Base-by-base conservation (phyloP, 371 early-diverging fungal species). In the Haplosporangium sp. region DNA sequence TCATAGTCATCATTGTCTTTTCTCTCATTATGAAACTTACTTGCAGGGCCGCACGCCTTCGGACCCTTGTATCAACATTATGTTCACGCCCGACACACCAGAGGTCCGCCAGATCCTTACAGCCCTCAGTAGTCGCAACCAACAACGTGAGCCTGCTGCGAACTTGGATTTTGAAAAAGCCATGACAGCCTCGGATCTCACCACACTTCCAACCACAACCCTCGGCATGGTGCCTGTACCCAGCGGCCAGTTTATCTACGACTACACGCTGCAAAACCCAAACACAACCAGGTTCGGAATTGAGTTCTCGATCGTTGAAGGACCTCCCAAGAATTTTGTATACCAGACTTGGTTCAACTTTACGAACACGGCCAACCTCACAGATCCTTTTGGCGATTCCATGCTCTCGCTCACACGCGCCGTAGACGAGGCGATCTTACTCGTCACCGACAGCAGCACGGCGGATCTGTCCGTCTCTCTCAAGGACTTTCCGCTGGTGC, bases 331-430 rank as follows among this genome's bases (percentile, higher is more conserved):
- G 52, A 89, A 88, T 73, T 82, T 86, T 54, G 85, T 83, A 50
- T 92, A 91, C 70, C 92, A 92, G 73, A 70, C 90, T 36, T 92
- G 92, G 92, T 89, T 83, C 79, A 92, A 92, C 75, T 83, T 83
- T 59, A 81, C 89, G 6, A 73, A 73, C 20, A 59, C 81, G 10
- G 83, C 84, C 42, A 92, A 92, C 66, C 58, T 64, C 13, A 82
- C 86, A 10, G 92, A 92, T 70, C 74, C 86, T n/a, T 90, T 85
- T 67, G 86, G 87, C 18, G 83, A 86, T 16, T 80, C 86, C 37
- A 29, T 90, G 51, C 76, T 90, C 16, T 72, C 87, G 5, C 72
- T 90, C 42, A 83, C 87, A 41, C 84, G 91, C 18, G 90, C 88
- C 11, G 43, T 92, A 29, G 92, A 92, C 57, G 91, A 91, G 74